Evolutionary conservation across 352 stramenopile species (phyloP), one percentile per base, ranked within the genome.

Genomic region (Pythium oligandrum): DNA sequence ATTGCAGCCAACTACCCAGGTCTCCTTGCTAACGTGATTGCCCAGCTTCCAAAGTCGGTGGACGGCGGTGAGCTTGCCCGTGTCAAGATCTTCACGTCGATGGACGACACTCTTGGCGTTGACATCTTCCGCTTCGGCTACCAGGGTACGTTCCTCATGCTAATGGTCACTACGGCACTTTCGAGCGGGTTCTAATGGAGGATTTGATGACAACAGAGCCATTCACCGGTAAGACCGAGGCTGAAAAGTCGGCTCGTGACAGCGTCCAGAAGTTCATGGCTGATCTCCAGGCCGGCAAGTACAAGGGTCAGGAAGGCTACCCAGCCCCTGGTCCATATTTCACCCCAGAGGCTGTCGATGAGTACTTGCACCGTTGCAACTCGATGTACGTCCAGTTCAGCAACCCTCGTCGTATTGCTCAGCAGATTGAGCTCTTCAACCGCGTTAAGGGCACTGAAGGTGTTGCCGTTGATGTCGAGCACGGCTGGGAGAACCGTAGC

Each of bases 11-110:
- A 92, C 71, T 89, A 87, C 68, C 78, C 78, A 3, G 76, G 79
- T 34, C 62, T 83, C n/a, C 60, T 90, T 43, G 70, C 78, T 12
- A 81, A 93, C 45, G 76, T 93, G 53, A 61, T 88, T 31, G 66
- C 73, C 26, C 78, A 91, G 61, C 59, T 93, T 35, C 78, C 83
- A 37, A 79, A 78, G 56, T 71, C 65, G 33, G 72, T 88, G 26
- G 70, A 89, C 57, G 70, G 68, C 58, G 75, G 64, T 3, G 72
- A 83, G 46, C 70, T 93, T 8, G 75, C 82, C 12, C 79, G 87
- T 58, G 87, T 96, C 66, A 95, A 96, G 77, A 90, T 95, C 62
- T 96, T 96, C 68, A 93, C 84, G 48, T 83, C 87, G 10, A 50
- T 88, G 5, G 87, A 96, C 53, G 80, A 92, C 48, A 90, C 76